Percentiles rank a stretch among this genome's conserved stretches.
Conservation (phyloP, 2,329 filamentous ascomycete genomes). For the Neoscytalidium dimidiatum region DNA sequence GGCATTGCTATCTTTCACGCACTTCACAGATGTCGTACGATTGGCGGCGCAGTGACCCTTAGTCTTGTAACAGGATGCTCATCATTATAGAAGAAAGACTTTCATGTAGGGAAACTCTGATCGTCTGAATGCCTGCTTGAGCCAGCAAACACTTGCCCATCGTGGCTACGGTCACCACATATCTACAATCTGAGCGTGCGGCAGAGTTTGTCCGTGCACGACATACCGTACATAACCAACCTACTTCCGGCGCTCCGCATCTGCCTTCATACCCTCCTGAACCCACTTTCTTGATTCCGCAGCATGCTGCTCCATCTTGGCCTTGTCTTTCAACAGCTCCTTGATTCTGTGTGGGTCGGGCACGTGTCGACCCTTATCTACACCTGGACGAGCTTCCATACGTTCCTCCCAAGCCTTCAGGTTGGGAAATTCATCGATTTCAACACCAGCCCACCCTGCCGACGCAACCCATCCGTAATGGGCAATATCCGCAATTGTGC, state of each 20-base stretch:
- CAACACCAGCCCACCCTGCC: conserved; percentile 62
- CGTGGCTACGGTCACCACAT: neutral
- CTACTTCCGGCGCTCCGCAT: conserved; percentile 53
- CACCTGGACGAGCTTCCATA: conserved; percentile 67
- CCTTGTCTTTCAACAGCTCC: conserved; percentile 60
- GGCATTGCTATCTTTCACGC: too few relatives aligned
- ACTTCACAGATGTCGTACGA: too few relatives aligned
- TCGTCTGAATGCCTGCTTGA: too few relatives aligned
- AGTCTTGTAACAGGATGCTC: too few relatives aligned
- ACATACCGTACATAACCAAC: neutral
- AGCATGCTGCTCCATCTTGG: conserved; percentile 60
- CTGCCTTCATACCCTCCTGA: conserved; percentile 67
- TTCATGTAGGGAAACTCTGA: too few relatives aligned
- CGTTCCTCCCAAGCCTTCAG: conserved; percentile 76
- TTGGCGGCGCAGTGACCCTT: too few relatives aligned
- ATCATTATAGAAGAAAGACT: too few relatives aligned
- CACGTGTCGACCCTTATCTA: conserved; percentile 75
- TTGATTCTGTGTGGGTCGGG: conserved; percentile 64
- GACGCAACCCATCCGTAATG: conserved; percentile 76
- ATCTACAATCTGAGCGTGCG: neutral
- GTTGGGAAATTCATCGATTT: conserved; percentile 73
- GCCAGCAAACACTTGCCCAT: too few relatives aligned
- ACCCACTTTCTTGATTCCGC: conserved; percentile 63
- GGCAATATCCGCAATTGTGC: conserved; percentile 70
- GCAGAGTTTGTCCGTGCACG: neutral